Evolutionary conservation across 768 basidiomycete genomes (phyloP).

Genomic region (Kwoniella sp.): DNA sequence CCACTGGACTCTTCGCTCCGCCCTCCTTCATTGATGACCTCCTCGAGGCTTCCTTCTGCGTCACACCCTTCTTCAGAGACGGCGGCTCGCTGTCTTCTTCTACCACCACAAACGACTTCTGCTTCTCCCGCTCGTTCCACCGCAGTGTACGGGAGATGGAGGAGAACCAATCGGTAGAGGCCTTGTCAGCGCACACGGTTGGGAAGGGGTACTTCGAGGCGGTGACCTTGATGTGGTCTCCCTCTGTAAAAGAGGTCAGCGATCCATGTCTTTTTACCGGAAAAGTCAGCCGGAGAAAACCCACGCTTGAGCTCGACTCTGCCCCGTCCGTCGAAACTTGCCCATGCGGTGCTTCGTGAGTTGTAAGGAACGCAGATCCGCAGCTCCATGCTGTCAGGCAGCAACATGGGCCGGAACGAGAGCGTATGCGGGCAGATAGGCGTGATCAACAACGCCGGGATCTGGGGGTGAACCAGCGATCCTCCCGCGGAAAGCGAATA

Average conservation of each 20-base stretch:
- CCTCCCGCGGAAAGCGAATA: slow-evolving; percentile 99
- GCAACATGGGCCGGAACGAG: slow-evolving; percentile 96
- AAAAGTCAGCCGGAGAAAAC: slow-evolving; percentile 45
- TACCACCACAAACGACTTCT: slow-evolving; percentile 97
- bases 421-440: slow-evolving; percentile 98
- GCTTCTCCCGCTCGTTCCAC: slow-evolving; percentile 98
- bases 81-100: slow-evolving; percentile 69
- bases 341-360: slow-evolving; percentile 97
- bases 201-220: slow-evolving; percentile 98
- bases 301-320: slow-evolving; percentile 90
- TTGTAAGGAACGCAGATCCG: slow-evolving; percentile 99
- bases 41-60: slow-evolving; percentile 21
- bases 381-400: slow-evolving; percentile 97
- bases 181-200: slow-evolving; percentile 94
- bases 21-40: slow-evolving; percentile 49
- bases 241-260: slow-evolving; percentile 60
- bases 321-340: slow-evolving; percentile 94
- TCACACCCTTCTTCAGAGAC: neutral
- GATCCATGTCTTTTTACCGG: slow-evolving; percentile 7
- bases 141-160: slow-evolving; percentile 93
- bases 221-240: slow-evolving; percentile 97
- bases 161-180: slow-evolving; percentile 98
- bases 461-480: slow-evolving; percentile 94
- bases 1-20: neutral
- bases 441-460: slow-evolving; percentile 90